Evolutionary conservation across 2,329 filamentous ascomycete species (phyloP).

Genomic region (Falciphora oryzae): DNA sequence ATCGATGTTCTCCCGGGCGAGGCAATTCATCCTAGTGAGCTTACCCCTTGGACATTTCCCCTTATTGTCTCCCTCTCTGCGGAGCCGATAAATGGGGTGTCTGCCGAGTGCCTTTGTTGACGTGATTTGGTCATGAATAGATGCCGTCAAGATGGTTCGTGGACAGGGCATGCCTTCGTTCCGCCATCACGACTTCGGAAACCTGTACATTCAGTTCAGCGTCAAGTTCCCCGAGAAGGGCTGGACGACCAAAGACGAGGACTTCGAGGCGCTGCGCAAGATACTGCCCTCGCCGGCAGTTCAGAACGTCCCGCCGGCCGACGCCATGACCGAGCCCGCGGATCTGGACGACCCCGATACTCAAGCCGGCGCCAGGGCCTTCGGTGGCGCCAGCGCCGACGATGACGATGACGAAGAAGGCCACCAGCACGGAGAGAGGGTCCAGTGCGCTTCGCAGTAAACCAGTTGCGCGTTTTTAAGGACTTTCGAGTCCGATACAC

Average conservation of each 20-base stretch:
- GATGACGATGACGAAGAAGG: slow-evolving; percentile 76
- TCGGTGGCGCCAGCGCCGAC: slow-evolving; percentile 62
- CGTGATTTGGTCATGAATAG: slow-evolving; percentile 37
- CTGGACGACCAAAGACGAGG: slow-evolving; percentile 59
- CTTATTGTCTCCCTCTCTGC: slow-evolving; percentile 5
- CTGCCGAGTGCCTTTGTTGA: slow-evolving; percentile 16
- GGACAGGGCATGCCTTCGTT: slow-evolving; percentile 97
- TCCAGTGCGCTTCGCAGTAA: slow-evolving; percentile 87
- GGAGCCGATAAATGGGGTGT: not conserved
- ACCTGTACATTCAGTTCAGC: slow-evolving; percentile 95
- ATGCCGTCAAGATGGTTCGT: slow-evolving; percentile 85
- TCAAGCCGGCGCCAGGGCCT: slow-evolving; percentile 60
- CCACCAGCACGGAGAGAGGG: slow-evolving; percentile 68
- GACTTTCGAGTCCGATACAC: not conserved
- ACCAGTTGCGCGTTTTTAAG: slow-evolving; percentile 13
- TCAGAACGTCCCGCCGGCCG: slow-evolving; percentile 63
- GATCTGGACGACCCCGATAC: slow-evolving; percentile 80
- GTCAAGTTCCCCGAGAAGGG: slow-evolving; percentile 91
- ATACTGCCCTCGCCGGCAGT: slow-evolving; percentile 69
- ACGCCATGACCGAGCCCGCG: slow-evolving; percentile 89
- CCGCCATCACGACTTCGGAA: slow-evolving; percentile 91
- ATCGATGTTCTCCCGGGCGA: slow-evolving; percentile 92
- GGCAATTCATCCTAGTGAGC: slow-evolving; percentile 84
- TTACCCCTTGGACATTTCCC: not conserved
- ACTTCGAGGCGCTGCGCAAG: slow-evolving; percentile 73